Base-by-base conservation (phyloP, 768 basidiomycete genomes). In the Lactifluus echinatus region DNA sequence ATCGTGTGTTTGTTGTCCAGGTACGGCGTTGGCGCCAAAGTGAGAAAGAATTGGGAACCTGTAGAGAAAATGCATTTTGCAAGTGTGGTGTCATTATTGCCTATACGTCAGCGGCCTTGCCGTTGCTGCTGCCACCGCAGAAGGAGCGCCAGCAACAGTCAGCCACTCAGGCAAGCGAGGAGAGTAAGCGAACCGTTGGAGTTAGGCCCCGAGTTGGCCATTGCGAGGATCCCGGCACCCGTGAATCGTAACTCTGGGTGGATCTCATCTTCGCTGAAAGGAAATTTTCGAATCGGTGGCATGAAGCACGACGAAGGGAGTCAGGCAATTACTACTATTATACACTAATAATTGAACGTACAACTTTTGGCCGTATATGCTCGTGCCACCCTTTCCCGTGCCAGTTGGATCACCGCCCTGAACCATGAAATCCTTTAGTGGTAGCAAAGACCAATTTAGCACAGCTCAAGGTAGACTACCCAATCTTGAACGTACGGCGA, bases 191-290 rank as follows among this genome's bases (percentile, higher is more conserved):
- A 53, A 82, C 90, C 87, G 66, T 92, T 93, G 24, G 87, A 87
- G 68, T 92, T 90, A n/a, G 89, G 89, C 11, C 94, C 94, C 44
- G 94, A 91, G 72, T 99, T 99, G 34, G 96, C 96, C 90, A 93
- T 92, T 8, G 91, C 93, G 24, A 98, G 82, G 56, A 97, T 93
- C 21, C 95, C 95, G 42, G 94, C 93, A 17, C 95, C 95, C 2
- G 93, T 93, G 74, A 97, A 97, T 47, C 93, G 77, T 64, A 97
- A 72, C 14, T 96, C 93, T 1, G 90, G 85, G 64, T 91, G 81
- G 50, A 97, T 82, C 68, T 96, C 93, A 70, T 96, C 93, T 70
- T 90, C 84, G 64, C 91, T 92, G 66, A 2, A 42, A 43, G 8
- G 31, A 19, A 31, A 34, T 10, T 8, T 34, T 14, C 4, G 23